Base-by-base conservation (phyloP, 2,329 filamentous ascomycete species). In the Escovopsis sp. region DNA sequence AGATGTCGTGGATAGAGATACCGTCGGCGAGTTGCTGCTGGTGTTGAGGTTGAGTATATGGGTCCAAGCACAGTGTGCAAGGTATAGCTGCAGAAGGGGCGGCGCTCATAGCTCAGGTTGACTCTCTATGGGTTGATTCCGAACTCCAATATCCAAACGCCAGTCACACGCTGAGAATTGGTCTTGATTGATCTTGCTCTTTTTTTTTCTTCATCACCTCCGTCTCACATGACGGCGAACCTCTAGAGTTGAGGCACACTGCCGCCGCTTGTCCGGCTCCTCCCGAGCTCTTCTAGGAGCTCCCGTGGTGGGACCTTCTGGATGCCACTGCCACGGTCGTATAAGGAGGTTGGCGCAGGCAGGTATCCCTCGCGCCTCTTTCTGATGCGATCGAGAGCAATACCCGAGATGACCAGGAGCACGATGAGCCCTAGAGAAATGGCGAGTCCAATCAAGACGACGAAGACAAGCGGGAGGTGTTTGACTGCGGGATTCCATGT, bases 291-390 rank as follows among this genome's bases (percentile, higher is more conserved):
- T 46, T 71, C 65, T 7, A 76, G 56, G 27, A 76, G 61, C 52
- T 78, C 69, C 35, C 68, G 64, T 3, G 75, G 75, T 11, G 74
- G 74, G 40, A 79, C 66, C 41, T 71, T 60, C 44, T 65, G 62
- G 43, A 77, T 70, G 35, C 70, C 70, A 41, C 62, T 70, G 36
- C 65, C 66, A 28, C 69, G 63, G 48, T 77, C 73, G 43, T 68
- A 71, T 63, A 71, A 72, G 26, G 65, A 71, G 14, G 76, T 79
- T 4, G 79, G 77, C 26, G 83, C 82, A n/a, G 78, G 82, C 12
- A 76, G 63, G 45, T 92, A 92, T 34, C 85, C 84, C 52, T 88
- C 80, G 33, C 75, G 72, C 61, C 71, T 78, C 60, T 85, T 79
- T 47, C 83, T 73, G 41, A 79, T 65, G 41, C 82, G 74, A 59